Evolutionary conservation across 257 asterid species (phyloP).

Genomic region (Orobanche coerulescens): DNA sequence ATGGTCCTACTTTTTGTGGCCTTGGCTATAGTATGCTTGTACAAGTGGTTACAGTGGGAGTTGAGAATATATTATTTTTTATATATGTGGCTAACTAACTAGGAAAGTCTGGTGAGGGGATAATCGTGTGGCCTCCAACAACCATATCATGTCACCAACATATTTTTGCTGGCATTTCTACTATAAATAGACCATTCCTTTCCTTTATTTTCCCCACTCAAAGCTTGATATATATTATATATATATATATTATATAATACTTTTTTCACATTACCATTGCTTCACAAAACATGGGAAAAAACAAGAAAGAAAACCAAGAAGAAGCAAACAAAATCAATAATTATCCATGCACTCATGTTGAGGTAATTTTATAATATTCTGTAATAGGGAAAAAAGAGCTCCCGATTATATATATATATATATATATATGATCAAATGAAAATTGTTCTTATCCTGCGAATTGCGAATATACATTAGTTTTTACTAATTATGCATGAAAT

Average conservation of each 20-base stretch:
- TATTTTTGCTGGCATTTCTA: neutral
- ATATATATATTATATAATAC: neutral
- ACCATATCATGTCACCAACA: slow-evolving; percentile 18
- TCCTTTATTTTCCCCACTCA: neutral
- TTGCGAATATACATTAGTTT: too few relatives aligned
- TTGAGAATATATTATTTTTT: neutral
- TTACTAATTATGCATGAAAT: too few relatives aligned
- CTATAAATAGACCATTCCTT: slow-evolving; percentile 9
- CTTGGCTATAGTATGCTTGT: neutral
- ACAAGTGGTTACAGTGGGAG: neutral
- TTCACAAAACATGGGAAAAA: slow-evolving; percentile 6
- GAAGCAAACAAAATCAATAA: neutral
- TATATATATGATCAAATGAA: too few relatives aligned
- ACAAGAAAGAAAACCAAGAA: neutral
- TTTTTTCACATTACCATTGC: neutral
- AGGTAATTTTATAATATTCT: slow-evolving; percentile 10
- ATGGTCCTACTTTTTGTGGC: neutral
- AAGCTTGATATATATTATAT: neutral
- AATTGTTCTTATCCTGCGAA: too few relatives aligned
- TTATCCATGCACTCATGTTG: neutral
- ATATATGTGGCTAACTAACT: too few relatives aligned
- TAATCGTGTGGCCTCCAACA: slow-evolving; percentile 23
- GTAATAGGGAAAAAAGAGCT: neutral
- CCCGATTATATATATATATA: too few relatives aligned
- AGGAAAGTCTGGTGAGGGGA: neutral